Evolutionary conservation across 331 rosid genomes (phyloP), one percentile per base, ranked within the genome.

Genomic region (Prunus yedoensis): DNA sequence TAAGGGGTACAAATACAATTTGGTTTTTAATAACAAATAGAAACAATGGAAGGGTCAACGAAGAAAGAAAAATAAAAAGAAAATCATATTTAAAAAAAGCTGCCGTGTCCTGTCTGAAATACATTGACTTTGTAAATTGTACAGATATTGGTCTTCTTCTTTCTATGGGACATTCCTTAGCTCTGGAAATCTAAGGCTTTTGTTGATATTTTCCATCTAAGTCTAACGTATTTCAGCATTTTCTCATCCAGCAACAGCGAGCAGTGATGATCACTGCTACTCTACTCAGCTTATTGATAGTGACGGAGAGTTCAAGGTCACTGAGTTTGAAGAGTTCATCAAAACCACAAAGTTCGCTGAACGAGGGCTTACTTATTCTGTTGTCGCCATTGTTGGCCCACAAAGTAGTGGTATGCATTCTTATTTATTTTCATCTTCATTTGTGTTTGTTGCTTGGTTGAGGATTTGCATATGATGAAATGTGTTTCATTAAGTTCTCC

Each of bases 311-410:
- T 91, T 92, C 88, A 95, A 95, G 76, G 86, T 45, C 61, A 11
- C 84, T 9, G 99, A 97, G 61, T 52, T 95, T 28, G 99, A 92
- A 2, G 81, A 2, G 11, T 91, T 95, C 38, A 88, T 89, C 81
- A 89, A 92, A 85, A 27, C 28, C 28, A 27, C 28, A 93, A 89
- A 80, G 91, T 78, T 92, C 87, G 69, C 78, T n/a, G 99, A 91
- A 81, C 92, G 98, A 49, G 99, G 99, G 67, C 99, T 95, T 77
- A 92, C 98, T 1, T 95, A 95, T 76, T 97, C 99, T 1, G 83
- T 95, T 13, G 97, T 91, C 85, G 91, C 99, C 73, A 92, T 95
- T 35, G 89, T 95, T 96, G 99, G 99, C 25, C 99, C 99, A 27
- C 99, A 95, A 80, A 95, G 99, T 85, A 95, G 99, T 83, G 99